Evolutionary conservation across 140 eudicot genomes (phyloP).

Genomic region (Erigeron philadelphicus): DNA sequence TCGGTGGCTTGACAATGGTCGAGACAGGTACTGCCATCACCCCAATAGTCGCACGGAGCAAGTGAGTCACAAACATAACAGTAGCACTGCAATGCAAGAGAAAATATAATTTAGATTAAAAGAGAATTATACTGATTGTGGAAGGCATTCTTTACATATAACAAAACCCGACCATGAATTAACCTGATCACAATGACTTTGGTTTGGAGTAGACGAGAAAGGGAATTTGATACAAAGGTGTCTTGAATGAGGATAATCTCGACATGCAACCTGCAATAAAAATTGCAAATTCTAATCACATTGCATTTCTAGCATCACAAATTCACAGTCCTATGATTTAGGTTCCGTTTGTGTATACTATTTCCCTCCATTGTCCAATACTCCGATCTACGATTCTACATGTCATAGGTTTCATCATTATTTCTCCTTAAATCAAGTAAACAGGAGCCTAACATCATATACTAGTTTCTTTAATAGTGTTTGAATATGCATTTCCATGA

Average conservation of each 20-base stretch:
- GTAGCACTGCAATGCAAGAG: conserved; percentile 59
- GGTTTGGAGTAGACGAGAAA: conserved; percentile 58
- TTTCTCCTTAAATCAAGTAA: no score
- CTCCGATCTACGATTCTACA: no score
- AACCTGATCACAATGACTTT: conserved; percentile 50
- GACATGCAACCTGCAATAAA: conserved; percentile 65
- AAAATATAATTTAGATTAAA: conserved; percentile 13
- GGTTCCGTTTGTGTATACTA: not conserved
- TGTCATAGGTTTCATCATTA: no score
- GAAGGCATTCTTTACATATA: not conserved
- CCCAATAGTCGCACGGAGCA: conserved; percentile 86
- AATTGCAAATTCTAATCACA: not conserved
- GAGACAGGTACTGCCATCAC: conserved; percentile 36
- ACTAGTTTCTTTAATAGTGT: no score
- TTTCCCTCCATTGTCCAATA: no score
- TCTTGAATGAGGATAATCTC: conserved; percentile 88
- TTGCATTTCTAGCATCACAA: no score
- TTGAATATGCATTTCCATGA: no score
- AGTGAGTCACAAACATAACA: conserved; percentile 89
- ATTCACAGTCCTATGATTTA: no score
- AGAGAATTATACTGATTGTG: not conserved
- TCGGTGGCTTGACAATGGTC: conserved; percentile 86
- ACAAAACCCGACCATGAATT: not conserved
- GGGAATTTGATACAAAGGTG: conserved; percentile 75
- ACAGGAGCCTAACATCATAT: no score